Evolutionary conservation across 2,329 filamentous ascomycete species (phyloP).

Genomic region (Talaromyces sp.): DNA sequence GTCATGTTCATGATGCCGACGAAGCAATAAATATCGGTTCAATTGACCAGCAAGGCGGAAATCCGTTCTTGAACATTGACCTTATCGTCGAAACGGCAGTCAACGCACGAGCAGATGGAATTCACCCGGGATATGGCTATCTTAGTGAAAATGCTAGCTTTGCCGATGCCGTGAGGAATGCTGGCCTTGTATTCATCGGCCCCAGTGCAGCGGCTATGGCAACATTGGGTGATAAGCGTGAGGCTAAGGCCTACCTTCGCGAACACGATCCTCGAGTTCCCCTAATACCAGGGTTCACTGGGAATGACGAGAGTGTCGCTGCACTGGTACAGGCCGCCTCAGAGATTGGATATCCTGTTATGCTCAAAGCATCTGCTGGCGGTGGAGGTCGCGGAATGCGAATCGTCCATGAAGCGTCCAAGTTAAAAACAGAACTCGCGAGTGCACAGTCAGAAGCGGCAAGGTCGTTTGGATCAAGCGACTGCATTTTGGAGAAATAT

Average conservation of each 20-base stretch:
- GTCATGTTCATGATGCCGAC: background rate
- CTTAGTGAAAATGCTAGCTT: slow-evolving; percentile 30
- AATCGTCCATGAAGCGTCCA: slow-evolving; percentile 67
- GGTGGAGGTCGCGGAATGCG: slow-evolving; percentile 12
- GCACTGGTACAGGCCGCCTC: slow-evolving; percentile 17
- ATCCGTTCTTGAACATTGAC: background rate
- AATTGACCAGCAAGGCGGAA: background rate
- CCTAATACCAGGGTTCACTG: slow-evolving; percentile 21
- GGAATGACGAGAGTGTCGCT: slow-evolving; percentile 17
- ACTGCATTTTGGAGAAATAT: slow-evolving; percentile 97
- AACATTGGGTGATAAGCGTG: slow-evolving; percentile 27
- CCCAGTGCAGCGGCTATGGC: slow-evolving; percentile 25
- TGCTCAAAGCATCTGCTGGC: slow-evolving; percentile 7
- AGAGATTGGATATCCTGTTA: slow-evolving; percentile 2
- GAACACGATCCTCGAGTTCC: slow-evolving; percentile 23
- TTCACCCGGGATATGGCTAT: slow-evolving; percentile 22
- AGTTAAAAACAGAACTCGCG: slow-evolving; percentile 82
- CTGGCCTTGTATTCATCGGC: slow-evolving; percentile 29
- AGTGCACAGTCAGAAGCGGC: slow-evolving; percentile 95
- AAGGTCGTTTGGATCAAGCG: slow-evolving; percentile 94
- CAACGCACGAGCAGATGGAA: background rate
- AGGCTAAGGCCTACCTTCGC: slow-evolving; percentile 20
- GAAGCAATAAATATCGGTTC: background rate
- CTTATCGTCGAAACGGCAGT: background rate
- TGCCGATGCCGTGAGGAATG: slow-evolving; percentile 19